phyloP scores from a whole-genome alignment of 2,329 filamentous ascomycete species.

The Aspergillus quadricinctus region DNA sequence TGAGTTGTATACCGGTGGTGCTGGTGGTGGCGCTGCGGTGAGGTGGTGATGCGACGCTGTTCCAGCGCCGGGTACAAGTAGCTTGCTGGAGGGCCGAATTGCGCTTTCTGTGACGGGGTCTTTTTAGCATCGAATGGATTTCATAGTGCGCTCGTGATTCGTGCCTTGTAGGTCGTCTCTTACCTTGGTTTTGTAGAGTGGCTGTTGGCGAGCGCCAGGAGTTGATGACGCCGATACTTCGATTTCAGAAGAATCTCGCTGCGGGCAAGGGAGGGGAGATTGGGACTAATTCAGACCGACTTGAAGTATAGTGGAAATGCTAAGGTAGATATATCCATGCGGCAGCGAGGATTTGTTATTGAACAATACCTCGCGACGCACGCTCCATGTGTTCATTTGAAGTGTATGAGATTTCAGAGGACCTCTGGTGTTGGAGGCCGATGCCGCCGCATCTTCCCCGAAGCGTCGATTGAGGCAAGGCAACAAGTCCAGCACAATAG shows the following conservation, averaged over 20 bases:
- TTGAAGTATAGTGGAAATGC: neutral
- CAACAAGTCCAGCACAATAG: neutral
- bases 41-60: neutral
- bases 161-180: neutral
- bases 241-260: neutral
- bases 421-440: neutral
- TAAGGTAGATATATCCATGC: neutral
- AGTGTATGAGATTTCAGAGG: neutral
- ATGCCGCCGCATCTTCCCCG: neutral
- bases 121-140: neutral
- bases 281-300: neutral
- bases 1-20: neutral
- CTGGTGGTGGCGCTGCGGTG: neutral
- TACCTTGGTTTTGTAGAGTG: neutral
- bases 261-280: neutral
- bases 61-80: neutral
- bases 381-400: neutral
- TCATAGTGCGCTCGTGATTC: neutral
- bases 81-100: neutral
- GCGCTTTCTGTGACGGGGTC: neutral
- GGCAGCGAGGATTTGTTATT: neutral
- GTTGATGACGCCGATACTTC: neutral
- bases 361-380: neutral
- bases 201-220: neutral
- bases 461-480: neutral